Evolutionary conservation across 257 asterid genomes (phyloP), one percentile per base, ranked within the genome.

Genomic region (Solanum stenotomum): DNA sequence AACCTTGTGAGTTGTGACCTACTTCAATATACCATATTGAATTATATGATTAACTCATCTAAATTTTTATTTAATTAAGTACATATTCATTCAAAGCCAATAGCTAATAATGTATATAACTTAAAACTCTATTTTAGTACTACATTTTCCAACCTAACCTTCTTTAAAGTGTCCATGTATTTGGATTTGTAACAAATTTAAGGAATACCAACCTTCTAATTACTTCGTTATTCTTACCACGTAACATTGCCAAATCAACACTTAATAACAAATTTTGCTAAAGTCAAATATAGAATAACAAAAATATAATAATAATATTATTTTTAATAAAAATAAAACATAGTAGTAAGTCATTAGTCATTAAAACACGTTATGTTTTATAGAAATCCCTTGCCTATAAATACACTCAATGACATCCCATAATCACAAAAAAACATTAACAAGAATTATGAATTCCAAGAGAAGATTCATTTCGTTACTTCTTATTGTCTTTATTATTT

Each of bases 361-460:
- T 77, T 77, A 9, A 38, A 78, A 40, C 63, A 25, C n/a, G 15
- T 42, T 0, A 27, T n/a, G 35, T 23, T 78, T 78, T 42, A 42
- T n/a, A 78, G 33, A 38, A 27, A 12, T 83, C 16, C 34, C 56
- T 40, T 23, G 8, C 15, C 13, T 61, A 34, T 35, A 25, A 16
- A 33, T 83, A 61, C 8, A 31, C 78, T 65, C 44, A 68, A 29
- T 31, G 35, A 63, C 40, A 78, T n/a, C 29, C 11, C 83, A 38
- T 33, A 68, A 34, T 40, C 71, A 7, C 59, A 65, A 35, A n/a
- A 23, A 18, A 6, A 56, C 11, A 56, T 56, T 18, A 56, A 56
- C 25, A 20, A 56, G 82, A 49, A 74, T 68, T 18, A 91, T 94
- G 96, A 76, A 83, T 75, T 83, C 89, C 44, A 65, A 27, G 29